A percentile compares a stretch with the other conserved stretches of the same genome.
phyloP scores from a whole-genome alignment of 306 rosid species.

The Echinosophora koreensis region DNA sequence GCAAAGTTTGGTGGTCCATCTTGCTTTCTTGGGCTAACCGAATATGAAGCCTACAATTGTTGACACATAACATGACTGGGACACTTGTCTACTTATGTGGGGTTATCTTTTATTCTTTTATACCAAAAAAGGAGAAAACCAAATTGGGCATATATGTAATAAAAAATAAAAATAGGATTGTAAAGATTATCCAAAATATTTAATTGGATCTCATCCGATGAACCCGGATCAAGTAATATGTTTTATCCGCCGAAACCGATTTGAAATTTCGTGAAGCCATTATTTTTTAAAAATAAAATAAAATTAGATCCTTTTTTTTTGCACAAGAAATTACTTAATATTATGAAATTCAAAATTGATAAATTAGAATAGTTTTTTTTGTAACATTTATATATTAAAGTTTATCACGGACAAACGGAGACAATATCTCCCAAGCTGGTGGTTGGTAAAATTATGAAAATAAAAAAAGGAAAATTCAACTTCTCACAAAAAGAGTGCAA shows the following conservation, averaged over 20 bases:
- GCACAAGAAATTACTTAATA: too few species aligned
- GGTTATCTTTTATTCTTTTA: background rate
- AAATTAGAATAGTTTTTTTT: too few species aligned
- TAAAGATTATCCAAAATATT: slow-evolving; percentile 13
- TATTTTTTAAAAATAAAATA: too few species aligned
- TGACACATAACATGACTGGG: slow-evolving; percentile 25
- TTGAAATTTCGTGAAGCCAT: background rate
- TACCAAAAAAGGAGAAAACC: background rate
- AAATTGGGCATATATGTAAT: background rate
- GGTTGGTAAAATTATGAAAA: too few species aligned
- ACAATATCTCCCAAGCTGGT: too few species aligned
- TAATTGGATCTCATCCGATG: slow-evolving; percentile 29
- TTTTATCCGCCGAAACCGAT: slow-evolving; percentile 29
- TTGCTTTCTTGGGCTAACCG: slow-evolving; percentile 32
- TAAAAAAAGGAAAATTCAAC: too few species aligned
- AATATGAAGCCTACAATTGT: slow-evolving; percentile 35
- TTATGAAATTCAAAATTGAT: too few species aligned
- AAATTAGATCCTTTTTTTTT: too few species aligned
- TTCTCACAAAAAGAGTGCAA: too few species aligned
- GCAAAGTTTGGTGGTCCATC: background rate
- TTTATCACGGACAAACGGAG: too few species aligned
- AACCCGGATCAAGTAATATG: slow-evolving; percentile 28
- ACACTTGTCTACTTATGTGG: slow-evolving; percentile 22
- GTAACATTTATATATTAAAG: too few species aligned
- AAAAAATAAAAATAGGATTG: background rate